Evolutionary conservation across 441 rosid genomes (phyloP).

Genomic region (Corymbia citriodora): DNA sequence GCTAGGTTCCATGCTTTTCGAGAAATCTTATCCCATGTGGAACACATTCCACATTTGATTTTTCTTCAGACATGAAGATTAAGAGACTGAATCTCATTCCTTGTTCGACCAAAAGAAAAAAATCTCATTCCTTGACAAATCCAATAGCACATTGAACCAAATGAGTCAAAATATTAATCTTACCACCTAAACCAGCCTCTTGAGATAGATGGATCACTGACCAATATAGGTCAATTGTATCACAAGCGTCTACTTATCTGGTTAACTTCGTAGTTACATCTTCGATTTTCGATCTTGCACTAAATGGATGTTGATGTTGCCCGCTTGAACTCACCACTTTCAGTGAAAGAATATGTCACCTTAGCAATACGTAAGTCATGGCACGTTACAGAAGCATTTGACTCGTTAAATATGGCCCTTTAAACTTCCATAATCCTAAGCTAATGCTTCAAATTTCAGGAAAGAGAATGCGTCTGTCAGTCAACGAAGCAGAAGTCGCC

Average conservation of each 20-base stretch:
- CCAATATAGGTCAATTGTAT: background rate
- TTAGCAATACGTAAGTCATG: background rate
- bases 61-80: background rate
- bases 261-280: background rate
- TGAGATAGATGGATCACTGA: too few species aligned
- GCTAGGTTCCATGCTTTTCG: background rate
- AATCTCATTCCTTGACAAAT: background rate
- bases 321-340: background rate
- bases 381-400: background rate
- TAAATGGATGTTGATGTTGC: background rate
- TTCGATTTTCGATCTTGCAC: background rate
- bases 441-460: background rate
- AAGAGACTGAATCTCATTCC: background rate
- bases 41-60: background rate
- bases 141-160: background rate
- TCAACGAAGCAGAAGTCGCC: background rate
- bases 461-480: background rate
- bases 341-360: background rate
- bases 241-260: background rate
- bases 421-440: background rate
- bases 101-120: too few species aligned
- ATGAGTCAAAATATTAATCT: background rate
- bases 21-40: background rate
- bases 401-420: background rate
- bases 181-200: background rate